Percentiles rank a stretch among this genome's conserved stretches.
Evolutionary conservation across 2,329 filamentous ascomycete species (phyloP).

Genomic region (Xylariales sp.): DNA sequence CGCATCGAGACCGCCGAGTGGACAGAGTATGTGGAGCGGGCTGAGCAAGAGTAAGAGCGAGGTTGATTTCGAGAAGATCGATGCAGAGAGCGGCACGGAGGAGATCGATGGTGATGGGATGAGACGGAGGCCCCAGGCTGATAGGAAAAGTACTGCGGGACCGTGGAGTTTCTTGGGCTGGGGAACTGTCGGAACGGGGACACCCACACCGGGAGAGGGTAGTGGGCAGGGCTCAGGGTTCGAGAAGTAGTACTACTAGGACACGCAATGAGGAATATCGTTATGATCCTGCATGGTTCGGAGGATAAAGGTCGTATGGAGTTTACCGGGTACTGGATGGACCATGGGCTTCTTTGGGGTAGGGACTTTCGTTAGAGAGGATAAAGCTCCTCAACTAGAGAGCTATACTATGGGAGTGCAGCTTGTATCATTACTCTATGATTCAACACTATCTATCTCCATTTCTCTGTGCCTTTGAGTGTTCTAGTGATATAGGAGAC

Average conservation of each 20-base stretch:
- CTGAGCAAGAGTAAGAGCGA: slow-evolving; percentile 82
- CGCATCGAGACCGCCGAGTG: slow-evolving; percentile 40
- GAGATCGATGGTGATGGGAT: slow-evolving; percentile 36
- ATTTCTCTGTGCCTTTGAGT: too few species aligned
- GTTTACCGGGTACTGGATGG: too few species aligned
- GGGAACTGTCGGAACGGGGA: slow-evolving; percentile 16
- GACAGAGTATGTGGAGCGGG: slow-evolving; percentile 46
- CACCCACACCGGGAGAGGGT: slow-evolving; percentile 4
- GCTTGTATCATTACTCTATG: slow-evolving; percentile 19
- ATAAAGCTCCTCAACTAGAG: slow-evolving; percentile 3
- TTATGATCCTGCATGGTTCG: too few species aligned
- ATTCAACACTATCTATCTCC: too few species aligned
- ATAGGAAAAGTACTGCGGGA: slow-evolving; percentile 9
- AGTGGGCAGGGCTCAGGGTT: slow-evolving; percentile 21
- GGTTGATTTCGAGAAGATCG: slow-evolving; percentile 84
- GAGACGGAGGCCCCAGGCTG: slow-evolving; percentile 21
- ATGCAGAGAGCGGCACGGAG: slow-evolving; percentile 64
- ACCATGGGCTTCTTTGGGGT: too few species aligned
- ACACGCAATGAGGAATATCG: neutral
- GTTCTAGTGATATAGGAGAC: too few species aligned
- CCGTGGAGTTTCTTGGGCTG: slow-evolving; percentile 24
- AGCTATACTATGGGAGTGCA: neutral
- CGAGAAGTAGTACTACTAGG: slow-evolving; percentile 15
- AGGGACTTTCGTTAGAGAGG: too few species aligned
- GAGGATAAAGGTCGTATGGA: too few species aligned